Evolutionary conservation across 768 basidiomycete species (phyloP).

Genomic region (Hygrophoropsis aurantiaca): DNA sequence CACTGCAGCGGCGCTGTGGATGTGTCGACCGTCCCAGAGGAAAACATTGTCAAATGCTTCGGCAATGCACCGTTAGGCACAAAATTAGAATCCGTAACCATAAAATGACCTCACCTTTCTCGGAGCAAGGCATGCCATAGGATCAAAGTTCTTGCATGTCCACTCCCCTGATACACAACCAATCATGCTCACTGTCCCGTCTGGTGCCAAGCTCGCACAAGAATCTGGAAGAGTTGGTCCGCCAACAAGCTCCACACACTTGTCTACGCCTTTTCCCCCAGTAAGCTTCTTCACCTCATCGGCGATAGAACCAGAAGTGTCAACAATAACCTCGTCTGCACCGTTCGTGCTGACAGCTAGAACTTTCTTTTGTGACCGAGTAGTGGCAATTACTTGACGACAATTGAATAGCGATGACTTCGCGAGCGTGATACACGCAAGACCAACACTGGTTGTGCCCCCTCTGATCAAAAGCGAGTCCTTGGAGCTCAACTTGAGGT

Average conservation of each 20-base stretch:
- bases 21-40: slow-evolving; percentile 14
- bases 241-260: slow-evolving; percentile 24
- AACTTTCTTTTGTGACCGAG: slow-evolving; percentile 16
- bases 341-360: slow-evolving; percentile 11
- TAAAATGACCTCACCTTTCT: slow-evolving; percentile 13
- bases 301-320: slow-evolving; percentile 13
- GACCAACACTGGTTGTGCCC: slow-evolving; percentile 23
- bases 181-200: slow-evolving; percentile 16
- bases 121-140: slow-evolving; percentile 15
- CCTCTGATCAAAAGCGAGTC: slow-evolving; percentile 25
- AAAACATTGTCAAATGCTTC: slow-evolving; percentile 21
- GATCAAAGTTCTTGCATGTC: slow-evolving; percentile 20
- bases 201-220: slow-evolving; percentile 11
- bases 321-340: slow-evolving; percentile 20
- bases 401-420: slow-evolving; percentile 21
- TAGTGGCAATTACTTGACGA: slow-evolving; percentile 18
- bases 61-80: not conserved
- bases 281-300: slow-evolving; percentile 19
- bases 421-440: slow-evolving; percentile 18
- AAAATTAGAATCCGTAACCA: not conserved
- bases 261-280: slow-evolving; percentile 15
- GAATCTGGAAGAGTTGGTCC: slow-evolving; percentile 16
- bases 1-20: slow-evolving; percentile 19
- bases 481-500: slow-evolving; percentile 10
- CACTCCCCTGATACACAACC: slow-evolving; percentile 19